Evolutionary conservation across 441 rosid genomes (phyloP), one percentile per base, ranked within the genome.

Genomic region (Manihot esculenta): DNA sequence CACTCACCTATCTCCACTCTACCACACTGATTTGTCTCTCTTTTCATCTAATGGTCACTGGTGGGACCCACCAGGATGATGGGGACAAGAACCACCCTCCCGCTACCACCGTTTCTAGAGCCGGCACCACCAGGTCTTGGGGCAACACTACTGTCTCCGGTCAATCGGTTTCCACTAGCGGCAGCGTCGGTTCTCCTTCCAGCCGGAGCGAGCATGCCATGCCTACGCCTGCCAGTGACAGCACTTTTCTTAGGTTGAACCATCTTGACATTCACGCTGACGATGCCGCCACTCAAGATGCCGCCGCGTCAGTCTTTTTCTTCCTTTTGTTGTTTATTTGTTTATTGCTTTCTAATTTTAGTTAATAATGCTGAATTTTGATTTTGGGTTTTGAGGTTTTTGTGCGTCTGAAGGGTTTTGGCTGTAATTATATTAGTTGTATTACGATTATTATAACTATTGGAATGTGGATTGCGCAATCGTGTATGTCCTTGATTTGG

Each of bases 141-240:
- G 94, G 95, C 3, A 82, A 85, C 45, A 83, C 96, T 50, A 82
- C 89, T 42, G 69, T 81, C 65, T 94, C 97, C 10, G 96, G 94
- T 51, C 97, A 93, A 78, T 95, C 97, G 23, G 87, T 93, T 44
- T 95, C 99, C 13, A 95, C 98, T 12, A 95, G 98, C 17, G 96
- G 98, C 30, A 93, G 98, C 78, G 86, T 88, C 18, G 98, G 98
- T 24, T 95, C 99, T 0, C 98, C 95, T 1, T 91, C 98, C 0
- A 89, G 96, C 84, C 85, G 92, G 69, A 86, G 89, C 77, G 87
- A 72, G 79, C 90, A 76, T 66, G 81, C 85, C 72, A 78, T 83
- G 59, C 92, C 94, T 45, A 90, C 98, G 1, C 91, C 97, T 5
- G 90, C 87, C 7, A 89, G 87, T 48, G 98, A 95, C 75, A 86